These are phyloP conservation scores for Lunasporangiospora selenospora DNA, from an alignment of 192 early-diverging fungal species.

Conservation along the genomic window DNA sequence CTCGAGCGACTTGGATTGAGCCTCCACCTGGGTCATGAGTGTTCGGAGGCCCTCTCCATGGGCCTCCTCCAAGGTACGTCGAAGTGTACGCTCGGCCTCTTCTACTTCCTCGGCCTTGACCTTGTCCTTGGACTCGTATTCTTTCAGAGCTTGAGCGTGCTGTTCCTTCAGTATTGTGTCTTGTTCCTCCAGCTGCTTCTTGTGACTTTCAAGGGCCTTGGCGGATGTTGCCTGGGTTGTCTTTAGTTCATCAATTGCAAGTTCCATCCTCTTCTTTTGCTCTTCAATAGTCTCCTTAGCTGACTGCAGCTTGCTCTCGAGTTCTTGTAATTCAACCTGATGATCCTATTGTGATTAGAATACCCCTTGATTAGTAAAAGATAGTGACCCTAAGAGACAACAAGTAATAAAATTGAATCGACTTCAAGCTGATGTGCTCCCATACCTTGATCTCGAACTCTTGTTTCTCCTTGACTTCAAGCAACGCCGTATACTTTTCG, in stretches of 20 bases:
- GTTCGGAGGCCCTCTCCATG: constrained; percentile 13
- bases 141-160: constrained; percentile 5
- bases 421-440: too few species aligned
- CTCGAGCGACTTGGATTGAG: constrained; percentile 5
- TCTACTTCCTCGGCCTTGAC: constrained; percentile 7
- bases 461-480: neutral
- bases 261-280: too few species aligned
- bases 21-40: constrained; percentile 10
- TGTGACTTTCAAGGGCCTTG: constrained; percentile 5
- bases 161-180: constrained; percentile 2
- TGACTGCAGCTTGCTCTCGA: too few species aligned
- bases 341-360: too few species aligned
- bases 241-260: too few species aligned
- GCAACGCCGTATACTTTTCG: neutral
- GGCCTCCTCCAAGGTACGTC: constrained; percentile 11
- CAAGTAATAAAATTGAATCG: too few species aligned
- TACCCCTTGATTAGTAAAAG: too few species aligned
- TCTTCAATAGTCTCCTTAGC: too few species aligned
- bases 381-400: too few species aligned
- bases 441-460: constrained; percentile 3
- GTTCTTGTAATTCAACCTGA: too few species aligned
- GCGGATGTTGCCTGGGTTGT: too few species aligned
- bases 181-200: constrained; percentile 9
- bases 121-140: constrained; percentile 1
- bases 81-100: neutral